Evolutionary conservation across 202 grass and related monocot genomes (phyloP), one percentile per base, ranked within the genome.

Genomic region (Setaria viridis): DNA sequence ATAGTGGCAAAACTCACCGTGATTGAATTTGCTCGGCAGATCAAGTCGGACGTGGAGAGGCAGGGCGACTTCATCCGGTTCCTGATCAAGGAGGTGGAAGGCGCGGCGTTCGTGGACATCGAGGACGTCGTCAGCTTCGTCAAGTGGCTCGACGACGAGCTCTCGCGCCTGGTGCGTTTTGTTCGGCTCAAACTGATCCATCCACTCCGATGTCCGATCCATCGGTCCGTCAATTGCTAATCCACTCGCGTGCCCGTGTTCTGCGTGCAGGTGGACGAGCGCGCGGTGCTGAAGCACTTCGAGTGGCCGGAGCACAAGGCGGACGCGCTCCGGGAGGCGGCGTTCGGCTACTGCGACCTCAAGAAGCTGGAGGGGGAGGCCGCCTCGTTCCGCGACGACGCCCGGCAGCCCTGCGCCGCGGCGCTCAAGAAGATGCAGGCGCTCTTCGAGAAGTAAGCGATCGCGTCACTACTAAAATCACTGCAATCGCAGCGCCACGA

Each of bases 211-310:
- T 25, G 25, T 25, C 25, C 25, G 25, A 25, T 25, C 25, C 48
- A 49, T 49, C 11, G 0, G 11, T 2, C 11, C 3, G 48, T 10
- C 62, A 15, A 3, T 17, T 16, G 13, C 30, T 56, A 17, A 57
- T 67, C 15, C 46, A 45, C 1, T 20, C 41, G 53, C 12, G 67
- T 25, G 37, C 39, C 5, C 39, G 37, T 39, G 37, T 41, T 5
- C 37, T 9, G 10, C 9, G 5, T 11, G 69, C 86, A 99, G 97
- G 97, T 99, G 39, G 97, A 99, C 81, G 97, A 99, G 60, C 90
- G 97, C 20, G 97, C 97, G 59, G 97, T 99, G 88, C 83, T 99
- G 74, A 99, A 99, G 94, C 97, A 99, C 86, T 99, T 99, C 72
- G 88, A 87, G 34, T 99, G 97, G 97, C 97, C 97, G 71, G 97